Base-by-base conservation (phyloP, 2,329 filamentous ascomycete genomes). In the Colletotrichum eleusines region DNA sequence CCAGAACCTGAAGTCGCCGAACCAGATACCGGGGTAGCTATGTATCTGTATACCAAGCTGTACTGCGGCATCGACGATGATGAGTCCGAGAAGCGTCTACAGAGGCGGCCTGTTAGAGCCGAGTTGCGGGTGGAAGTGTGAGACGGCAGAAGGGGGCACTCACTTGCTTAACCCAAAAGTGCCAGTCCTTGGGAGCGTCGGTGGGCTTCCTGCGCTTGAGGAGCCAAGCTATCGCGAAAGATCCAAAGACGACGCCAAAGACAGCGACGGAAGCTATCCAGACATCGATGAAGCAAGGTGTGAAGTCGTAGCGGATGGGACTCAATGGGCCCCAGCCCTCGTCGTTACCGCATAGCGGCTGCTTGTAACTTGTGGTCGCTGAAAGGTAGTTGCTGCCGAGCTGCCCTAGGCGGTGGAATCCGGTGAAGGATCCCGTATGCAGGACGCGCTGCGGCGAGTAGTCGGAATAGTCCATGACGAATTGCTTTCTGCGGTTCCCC, bases 251-350 rank as follows among this genome's bases (percentile, higher is more conserved):
- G 31, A 98, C 85, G 20, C 95, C 95, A 83, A 92, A 97, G 18
- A 86, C 86, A 11, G 94, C 93, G 35, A 97, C 93, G 1, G 87
- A 83, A 42, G 92, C 89, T 70, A 98, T 89, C 89, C 94, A 95
- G 28, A 97, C 89, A 80, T 99, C 97, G 76, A 98, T 90, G 79
- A 99, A 99, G 84, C 96, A 99, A 50, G 96, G 95, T 20, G 96
- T 98, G 77, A 99, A 94, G 83, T 99, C 96, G 81, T 94, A 98
- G 80, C 95, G 88, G 75, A 90, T 86, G 44, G 91, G 90, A 81
- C 94, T 98, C 79, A 99, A 79, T 28, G 96, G 96, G 1, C 97
- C 97, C 96, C 96, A 99, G 77, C 96, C 97, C 82, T 98, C 95
- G 65, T 87, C 85, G 82, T 97, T 96, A 80, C 92, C 90, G 83